Percentiles rank a stretch among this genome's conserved stretches.
These are phyloP conservation scores for Clitopilus passeckerianus DNA, from an alignment of 768 basidiomycete species.

Conservation along the genomic window DNA sequence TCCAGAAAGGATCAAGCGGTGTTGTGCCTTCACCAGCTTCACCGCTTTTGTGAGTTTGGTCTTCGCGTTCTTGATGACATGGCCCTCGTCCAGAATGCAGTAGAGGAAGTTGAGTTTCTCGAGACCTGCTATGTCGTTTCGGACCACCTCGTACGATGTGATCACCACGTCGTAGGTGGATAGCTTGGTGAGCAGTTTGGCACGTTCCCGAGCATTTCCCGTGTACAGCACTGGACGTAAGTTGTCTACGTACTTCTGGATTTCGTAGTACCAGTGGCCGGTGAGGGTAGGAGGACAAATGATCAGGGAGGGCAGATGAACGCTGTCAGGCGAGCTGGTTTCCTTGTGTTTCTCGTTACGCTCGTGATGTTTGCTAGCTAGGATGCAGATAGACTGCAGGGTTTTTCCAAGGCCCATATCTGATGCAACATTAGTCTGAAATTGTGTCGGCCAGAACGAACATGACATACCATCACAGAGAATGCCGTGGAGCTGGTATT, in stretches of 20 bases:
- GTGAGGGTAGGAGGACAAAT: slow-evolving; percentile 96
- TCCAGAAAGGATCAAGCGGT: slow-evolving; percentile 91
- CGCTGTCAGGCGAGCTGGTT: slow-evolving; percentile 66
- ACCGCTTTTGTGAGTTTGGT: slow-evolving; percentile 97
- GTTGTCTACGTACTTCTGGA: slow-evolving; percentile 85
- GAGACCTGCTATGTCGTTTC: slow-evolving; percentile 84
- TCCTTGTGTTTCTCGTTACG: slow-evolving; percentile 63
- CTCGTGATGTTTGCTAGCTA: slow-evolving; percentile 92
- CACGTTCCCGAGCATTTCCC: slow-evolving; percentile 81
- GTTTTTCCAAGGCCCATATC: slow-evolving; percentile 99
- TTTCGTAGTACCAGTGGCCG: slow-evolving; percentile 99
- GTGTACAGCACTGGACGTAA: slow-evolving; percentile 85
- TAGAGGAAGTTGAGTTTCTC: slow-evolving; percentile 84
- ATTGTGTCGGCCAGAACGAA: not conserved
- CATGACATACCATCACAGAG: slow-evolving; percentile 83
- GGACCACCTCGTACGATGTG: slow-evolving; percentile 95
- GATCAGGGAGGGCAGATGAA: slow-evolving; percentile 91
- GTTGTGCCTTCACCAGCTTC: slow-evolving; percentile 84
- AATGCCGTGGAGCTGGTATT: slow-evolving; percentile 96
- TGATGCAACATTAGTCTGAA: slow-evolving; percentile 22
- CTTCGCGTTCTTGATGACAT: slow-evolving; percentile 98
- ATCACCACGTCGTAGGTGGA: slow-evolving; percentile 84
- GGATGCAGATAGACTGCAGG: slow-evolving; percentile 93
- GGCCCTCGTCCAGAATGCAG: slow-evolving; percentile 96
- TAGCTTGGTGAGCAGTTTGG: slow-evolving; percentile 59